Base-by-base conservation (phyloP, 1,284 basidiomycete genomes). In the Leccinum cinnamomeum region DNA sequence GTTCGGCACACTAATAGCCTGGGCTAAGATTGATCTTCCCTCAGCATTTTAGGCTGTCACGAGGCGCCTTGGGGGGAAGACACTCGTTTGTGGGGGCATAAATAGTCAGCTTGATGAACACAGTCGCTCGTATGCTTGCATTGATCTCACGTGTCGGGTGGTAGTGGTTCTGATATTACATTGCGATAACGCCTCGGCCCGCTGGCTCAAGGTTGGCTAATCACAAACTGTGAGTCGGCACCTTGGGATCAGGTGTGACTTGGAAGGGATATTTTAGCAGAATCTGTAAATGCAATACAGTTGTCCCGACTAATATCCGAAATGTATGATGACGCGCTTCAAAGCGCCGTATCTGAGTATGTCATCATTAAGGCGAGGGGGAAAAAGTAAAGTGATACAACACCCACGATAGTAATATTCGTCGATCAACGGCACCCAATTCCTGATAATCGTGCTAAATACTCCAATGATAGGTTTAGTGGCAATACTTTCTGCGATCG, bases 371-470 rank as follows among this genome's bases (percentile, higher is more conserved):
- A 35, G 12, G 39, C 16, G 41, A 46, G 41, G 57, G 20, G 8
- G 14, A 16, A 53, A 44, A 30, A 56, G 53, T 7, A 14, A 23
- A 14, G 46, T 46, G 11, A 53, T 18, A n/a, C 5, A 18, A 35
- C 46, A 65, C 92, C 72, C 70, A 95, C 94, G 97, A 80, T 95
- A 97, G 80, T 97, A 91, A 79, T 97, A 97, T 73, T 95, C 92
- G 76, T 98, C 91, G 66, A 98, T 94, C 70, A 98, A 79, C 10
- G 94, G 94, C 66, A 97, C 85, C 89, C 96, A 98, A 71, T 96
- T 95, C 67, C 87, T 87, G 64, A 95, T 76, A 60, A 97, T 80
- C 23, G 88, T 87, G 61, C 92, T 86, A 35, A 95, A 77, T 57
- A 97, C 72, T 28, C 90, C 88, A 28, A 98, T 70, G 41, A 97